Conservation (phyloP, 2,329 filamentous ascomycete genomes). For the Lachnellula cervina region DNA sequence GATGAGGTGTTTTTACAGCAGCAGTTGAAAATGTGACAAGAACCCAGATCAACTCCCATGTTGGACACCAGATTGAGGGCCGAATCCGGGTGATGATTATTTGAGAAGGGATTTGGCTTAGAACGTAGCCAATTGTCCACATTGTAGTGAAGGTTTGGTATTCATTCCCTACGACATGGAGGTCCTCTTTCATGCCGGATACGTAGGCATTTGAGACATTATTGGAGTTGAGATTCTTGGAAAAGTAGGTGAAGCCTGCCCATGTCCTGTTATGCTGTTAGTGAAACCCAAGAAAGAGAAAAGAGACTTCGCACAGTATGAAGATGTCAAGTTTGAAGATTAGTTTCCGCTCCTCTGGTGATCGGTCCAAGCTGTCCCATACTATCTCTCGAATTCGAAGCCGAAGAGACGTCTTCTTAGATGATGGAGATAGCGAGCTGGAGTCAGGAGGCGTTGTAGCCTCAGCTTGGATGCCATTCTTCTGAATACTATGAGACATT, state of each 20-base stretch:
- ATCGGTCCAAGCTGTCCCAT: constrained; percentile 47
- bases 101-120: constrained; percentile 39
- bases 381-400: constrained; percentile 20
- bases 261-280: constrained; percentile 15
- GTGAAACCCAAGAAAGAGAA: not conserved
- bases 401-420: constrained; percentile 11
- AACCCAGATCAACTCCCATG: constrained; percentile 50
- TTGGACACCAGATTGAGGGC: constrained; percentile 55
- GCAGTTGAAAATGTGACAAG: constrained; percentile 53
- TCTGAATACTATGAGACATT: constrained; percentile 7
- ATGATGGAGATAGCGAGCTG: not conserved
- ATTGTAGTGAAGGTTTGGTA: constrained; percentile 38
- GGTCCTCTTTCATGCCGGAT: constrained; percentile 42
- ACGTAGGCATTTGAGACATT: constrained; percentile 35
- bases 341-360: constrained; percentile 44
- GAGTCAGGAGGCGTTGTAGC: not conserved
- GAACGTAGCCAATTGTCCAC: constrained; percentile 50
- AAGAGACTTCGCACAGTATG: constrained; percentile 37
- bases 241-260: constrained; percentile 28
- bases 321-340: constrained; percentile 52
- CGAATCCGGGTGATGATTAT: constrained; percentile 50
- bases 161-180: constrained; percentile 40
- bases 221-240: constrained; percentile 24
- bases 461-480: not conserved
- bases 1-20: constrained; percentile 43